phyloP scores from a whole-genome alignment of 495 filamentous ascomycete species.

The Xylaria flabelliformis region DNA sequence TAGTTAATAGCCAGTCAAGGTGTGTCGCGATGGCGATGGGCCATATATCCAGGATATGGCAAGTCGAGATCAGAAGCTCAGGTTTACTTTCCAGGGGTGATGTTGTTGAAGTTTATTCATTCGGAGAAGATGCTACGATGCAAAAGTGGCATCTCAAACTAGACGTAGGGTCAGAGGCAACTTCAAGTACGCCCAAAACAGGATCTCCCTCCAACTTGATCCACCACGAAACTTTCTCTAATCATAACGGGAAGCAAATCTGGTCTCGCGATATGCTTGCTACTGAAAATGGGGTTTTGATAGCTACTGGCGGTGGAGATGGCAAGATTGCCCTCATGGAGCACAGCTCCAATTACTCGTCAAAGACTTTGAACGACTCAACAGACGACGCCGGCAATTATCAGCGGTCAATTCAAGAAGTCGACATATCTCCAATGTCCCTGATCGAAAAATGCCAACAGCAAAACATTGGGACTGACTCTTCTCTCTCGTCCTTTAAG shows the following conservation, averaged over 20 bases:
- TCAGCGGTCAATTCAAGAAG: slow-evolving; percentile 6
- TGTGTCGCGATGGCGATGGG: slow-evolving; percentile 76
- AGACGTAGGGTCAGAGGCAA: slow-evolving; percentile 15
- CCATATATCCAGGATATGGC: slow-evolving; percentile 90
- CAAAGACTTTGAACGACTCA: slow-evolving; percentile 36
- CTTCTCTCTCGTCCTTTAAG: slow-evolving; percentile 29
- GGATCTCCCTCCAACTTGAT: slow-evolving; percentile 46
- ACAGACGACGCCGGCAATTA: not conserved
- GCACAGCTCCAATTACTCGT: not conserved
- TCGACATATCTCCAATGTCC: slow-evolving; percentile 6
- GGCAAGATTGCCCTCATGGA: slow-evolving; percentile 58
- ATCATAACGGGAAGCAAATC: slow-evolving; percentile 89
- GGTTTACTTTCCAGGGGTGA: slow-evolving; percentile 35
- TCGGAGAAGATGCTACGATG: slow-evolving; percentile 79
- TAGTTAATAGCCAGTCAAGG: slow-evolving; percentile 27
- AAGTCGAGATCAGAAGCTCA: slow-evolving; percentile 64
- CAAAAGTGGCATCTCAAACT: slow-evolving; percentile 70
- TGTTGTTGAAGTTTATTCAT: slow-evolving; percentile 65
- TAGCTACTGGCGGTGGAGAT: slow-evolving; percentile 90
- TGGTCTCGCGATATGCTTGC: slow-evolving; percentile 71
- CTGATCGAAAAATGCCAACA: slow-evolving; percentile 23
- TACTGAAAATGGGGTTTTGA: slow-evolving; percentile 34
- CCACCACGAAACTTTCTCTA: slow-evolving; percentile 58
- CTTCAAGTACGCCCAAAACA: not conserved
- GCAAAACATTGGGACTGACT: not conserved